These are phyloP conservation scores for Phaeodactylum tricornutum DNA, from an alignment of 108 stramenopile species.

Conservation along the genomic window DNA sequence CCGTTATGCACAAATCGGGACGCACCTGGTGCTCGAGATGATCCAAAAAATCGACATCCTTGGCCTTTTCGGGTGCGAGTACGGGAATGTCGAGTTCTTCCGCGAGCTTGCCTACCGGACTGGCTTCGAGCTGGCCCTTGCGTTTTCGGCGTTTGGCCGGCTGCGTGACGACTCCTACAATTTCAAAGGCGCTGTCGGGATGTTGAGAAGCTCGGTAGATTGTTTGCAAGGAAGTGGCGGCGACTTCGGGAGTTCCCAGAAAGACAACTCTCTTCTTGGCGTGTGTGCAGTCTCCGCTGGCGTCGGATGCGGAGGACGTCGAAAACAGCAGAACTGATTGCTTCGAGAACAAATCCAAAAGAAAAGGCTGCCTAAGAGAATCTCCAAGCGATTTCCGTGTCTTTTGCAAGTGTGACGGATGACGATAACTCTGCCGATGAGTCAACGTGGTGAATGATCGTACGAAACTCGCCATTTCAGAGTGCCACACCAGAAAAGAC, in stretches of 20 bases:
- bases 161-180: slow-evolving; percentile 89
- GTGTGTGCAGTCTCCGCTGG: neutral
- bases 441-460: too few species aligned
- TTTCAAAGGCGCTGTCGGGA: slow-evolving; percentile 34
- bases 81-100: slow-evolving; percentile 66
- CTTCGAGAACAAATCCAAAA: too few species aligned
- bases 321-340: too few species aligned
- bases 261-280: slow-evolving; percentile 77
- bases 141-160: slow-evolving; percentile 73
- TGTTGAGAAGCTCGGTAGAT: slow-evolving; percentile 54
- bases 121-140: slow-evolving; percentile 63
- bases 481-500: too few species aligned
- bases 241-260: slow-evolving; percentile 94
- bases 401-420: too few species aligned
- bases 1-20: slow-evolving; percentile 96
- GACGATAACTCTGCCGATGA: too few species aligned
- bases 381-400: too few species aligned
- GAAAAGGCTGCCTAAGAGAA: too few species aligned
- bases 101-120: slow-evolving; percentile 83
- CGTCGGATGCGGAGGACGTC: slow-evolving; percentile 1
- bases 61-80: slow-evolving; percentile 76
- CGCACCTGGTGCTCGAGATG: slow-evolving; percentile 41
- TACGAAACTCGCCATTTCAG: too few species aligned
- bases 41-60: slow-evolving; percentile 77
- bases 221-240: slow-evolving; percentile 74